Evolutionary conservation across 148 eudicot genomes (phyloP).

Genomic region (Pouteria glomerata): DNA sequence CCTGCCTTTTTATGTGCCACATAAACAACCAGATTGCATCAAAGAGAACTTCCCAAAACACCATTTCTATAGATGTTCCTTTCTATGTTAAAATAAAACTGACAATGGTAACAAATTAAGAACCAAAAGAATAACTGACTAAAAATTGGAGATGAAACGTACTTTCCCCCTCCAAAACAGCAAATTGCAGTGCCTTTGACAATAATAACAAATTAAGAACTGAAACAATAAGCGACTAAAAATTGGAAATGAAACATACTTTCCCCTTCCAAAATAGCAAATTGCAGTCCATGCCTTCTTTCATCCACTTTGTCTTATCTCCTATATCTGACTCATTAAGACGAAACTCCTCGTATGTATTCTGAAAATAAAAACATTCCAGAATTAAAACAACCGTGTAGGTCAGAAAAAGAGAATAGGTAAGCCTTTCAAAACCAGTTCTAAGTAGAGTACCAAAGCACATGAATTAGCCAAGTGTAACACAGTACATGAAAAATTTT

Average conservation of each 20-base stretch:
- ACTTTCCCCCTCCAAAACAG: slow-evolving; percentile 55
- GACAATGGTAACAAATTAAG: background rate
- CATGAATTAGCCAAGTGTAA: no score
- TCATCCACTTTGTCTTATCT: slow-evolving; percentile 47
- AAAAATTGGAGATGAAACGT: slow-evolving; percentile 6
- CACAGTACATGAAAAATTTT: no score
- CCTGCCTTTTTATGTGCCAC: background rate
- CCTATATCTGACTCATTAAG: slow-evolving; percentile 43
- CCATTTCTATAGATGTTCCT: background rate
- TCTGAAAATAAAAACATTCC: slow-evolving; percentile 25
- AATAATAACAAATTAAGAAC: no score
- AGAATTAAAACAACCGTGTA: background rate
- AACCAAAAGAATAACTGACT: background rate
- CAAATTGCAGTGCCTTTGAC: slow-evolving; percentile 59
- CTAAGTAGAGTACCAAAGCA: no score
- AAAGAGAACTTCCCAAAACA: background rate
- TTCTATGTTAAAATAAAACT: no score
- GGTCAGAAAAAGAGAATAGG: background rate
- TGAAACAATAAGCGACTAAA: background rate
- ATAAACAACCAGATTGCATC: background rate
- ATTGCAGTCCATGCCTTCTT: slow-evolving; percentile 66
- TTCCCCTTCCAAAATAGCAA: slow-evolving; percentile 55
- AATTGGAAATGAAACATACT: slow-evolving; percentile 19
- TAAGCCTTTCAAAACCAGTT: no score
- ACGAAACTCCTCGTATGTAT: slow-evolving; percentile 45